These are phyloP conservation scores for Pilaira anomala DNA, from an alignment of 192 early-diverging fungal genomes.

Conservation along the genomic window DNA sequence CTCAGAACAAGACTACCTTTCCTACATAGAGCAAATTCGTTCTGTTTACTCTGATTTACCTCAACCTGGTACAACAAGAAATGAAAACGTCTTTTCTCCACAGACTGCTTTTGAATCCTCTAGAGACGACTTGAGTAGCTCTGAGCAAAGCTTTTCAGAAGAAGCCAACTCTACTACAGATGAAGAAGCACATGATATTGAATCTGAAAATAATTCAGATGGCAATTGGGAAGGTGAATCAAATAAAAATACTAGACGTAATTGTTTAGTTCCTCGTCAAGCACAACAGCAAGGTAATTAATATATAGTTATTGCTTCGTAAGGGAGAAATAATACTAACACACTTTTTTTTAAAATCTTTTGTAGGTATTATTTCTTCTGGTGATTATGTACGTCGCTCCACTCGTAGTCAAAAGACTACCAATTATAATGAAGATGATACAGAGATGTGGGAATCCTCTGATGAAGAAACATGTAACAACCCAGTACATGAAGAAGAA, in stretches of 20 bases:
- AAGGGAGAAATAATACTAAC: too few species aligned
- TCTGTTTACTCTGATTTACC: neutral
- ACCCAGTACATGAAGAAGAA: conserved; percentile 45
- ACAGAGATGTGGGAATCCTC: conserved; percentile 35
- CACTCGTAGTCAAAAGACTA: conserved; percentile 30
- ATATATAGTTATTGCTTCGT: too few species aligned
- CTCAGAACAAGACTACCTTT: neutral
- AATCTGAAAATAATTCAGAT: conserved; percentile 3
- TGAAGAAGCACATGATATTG: neutral
- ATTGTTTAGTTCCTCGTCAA: neutral
- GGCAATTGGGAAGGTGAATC: neutral
- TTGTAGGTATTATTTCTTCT: neutral
- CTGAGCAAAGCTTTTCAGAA: conserved; percentile 1
- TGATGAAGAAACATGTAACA: conserved; percentile 30
- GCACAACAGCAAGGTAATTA: too few species aligned
- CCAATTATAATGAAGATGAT: conserved; percentile 45
- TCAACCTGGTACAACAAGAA: neutral
- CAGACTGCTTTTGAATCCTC: conserved; percentile 4
- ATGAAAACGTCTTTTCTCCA: neutral
- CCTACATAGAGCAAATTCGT: neutral
- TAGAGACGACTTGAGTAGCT: neutral
- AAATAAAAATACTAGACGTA: neutral
- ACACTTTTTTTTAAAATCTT: too few species aligned
- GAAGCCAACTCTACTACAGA: conserved; percentile 9
- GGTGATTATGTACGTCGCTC: conserved; percentile 35